phyloP scores from a whole-genome alignment of 2,329 filamentous ascomycete genomes.

The Aspergillus sp. region DNA sequence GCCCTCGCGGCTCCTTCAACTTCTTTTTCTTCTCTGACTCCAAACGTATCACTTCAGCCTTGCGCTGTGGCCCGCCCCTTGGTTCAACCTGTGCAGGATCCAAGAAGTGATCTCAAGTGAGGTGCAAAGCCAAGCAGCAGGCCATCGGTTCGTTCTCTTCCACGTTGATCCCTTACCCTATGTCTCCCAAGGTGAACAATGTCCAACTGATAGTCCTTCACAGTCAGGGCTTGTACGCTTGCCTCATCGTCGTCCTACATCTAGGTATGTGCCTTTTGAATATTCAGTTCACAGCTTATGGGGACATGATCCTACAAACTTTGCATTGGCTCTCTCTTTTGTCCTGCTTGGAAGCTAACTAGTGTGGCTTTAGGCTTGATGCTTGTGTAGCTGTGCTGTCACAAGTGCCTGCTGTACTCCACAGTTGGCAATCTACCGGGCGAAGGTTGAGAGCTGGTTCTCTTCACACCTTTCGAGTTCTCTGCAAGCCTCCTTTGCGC shows the following conservation, averaged over 20 bases:
- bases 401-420: neutral
- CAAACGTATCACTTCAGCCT: conserved; percentile 23
- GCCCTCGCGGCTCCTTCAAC: conserved; percentile 20
- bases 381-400: conserved; percentile 1
- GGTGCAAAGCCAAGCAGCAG: neutral
- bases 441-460: conserved; percentile 38
- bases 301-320: neutral
- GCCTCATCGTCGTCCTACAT: neutral
- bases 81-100: conserved; percentile 33
- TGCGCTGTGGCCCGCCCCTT: conserved; percentile 22
- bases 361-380: neutral
- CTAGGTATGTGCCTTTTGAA: neutral
- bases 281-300: neutral
- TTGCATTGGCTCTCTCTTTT: neutral
- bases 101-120: conserved; percentile 20
- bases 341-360: neutral
- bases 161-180: neutral
- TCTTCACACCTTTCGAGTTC: conserved; percentile 27
- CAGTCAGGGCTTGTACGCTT: neutral
- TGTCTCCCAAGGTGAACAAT: neutral
- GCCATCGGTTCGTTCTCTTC: neutral
- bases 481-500: conserved; percentile 2
- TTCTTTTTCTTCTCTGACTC: conserved; percentile 19
- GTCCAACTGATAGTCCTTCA: neutral
- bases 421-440: neutral